Percentiles rank a stretch among this genome's conserved stretches.
Conservation (phyloP, 2,329 filamentous ascomycete genomes). For the Metarhizium humberi region DNA sequence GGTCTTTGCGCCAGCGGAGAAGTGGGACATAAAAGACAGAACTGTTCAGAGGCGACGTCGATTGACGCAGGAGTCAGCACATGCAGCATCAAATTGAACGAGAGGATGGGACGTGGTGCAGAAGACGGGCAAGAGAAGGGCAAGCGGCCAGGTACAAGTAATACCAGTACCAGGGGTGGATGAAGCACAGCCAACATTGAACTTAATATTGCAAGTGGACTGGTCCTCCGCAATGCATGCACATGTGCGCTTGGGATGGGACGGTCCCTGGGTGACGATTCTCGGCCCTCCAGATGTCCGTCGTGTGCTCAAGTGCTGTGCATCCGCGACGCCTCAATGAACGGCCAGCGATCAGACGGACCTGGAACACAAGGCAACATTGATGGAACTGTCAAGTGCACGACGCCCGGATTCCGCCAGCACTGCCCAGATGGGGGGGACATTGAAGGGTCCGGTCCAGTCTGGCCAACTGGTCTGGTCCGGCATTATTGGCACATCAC, state of each 20-base stretch:
- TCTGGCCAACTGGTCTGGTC: too few species aligned
- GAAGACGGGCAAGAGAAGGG: neutral
- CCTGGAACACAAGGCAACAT: too few species aligned
- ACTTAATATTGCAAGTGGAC: neutral
- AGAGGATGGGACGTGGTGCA: neutral
- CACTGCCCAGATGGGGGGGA: too few species aligned
- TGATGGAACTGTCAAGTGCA: too few species aligned
- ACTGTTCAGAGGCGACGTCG: slow-evolving; percentile 39
- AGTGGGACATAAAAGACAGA: slow-evolving; percentile 79
- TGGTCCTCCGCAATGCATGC: neutral
- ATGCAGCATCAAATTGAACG: neutral
- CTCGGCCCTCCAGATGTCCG: too few species aligned
- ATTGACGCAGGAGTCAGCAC: neutral
- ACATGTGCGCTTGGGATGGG: too few species aligned
- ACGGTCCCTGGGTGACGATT: too few species aligned
- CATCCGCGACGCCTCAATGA: too few species aligned
- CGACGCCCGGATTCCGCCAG: too few species aligned
- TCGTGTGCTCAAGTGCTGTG: too few species aligned
- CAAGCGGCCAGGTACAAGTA: neutral
- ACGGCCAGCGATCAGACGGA: too few species aligned
- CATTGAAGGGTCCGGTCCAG: too few species aligned
- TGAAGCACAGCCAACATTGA: neutral
- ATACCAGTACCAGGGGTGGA: neutral
- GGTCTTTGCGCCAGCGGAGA: slow-evolving; percentile 46
- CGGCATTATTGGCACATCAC: neutral